phyloP scores from a whole-genome alignment of 306 rosid genomes.

The Lithocarpus polystachyus region DNA sequence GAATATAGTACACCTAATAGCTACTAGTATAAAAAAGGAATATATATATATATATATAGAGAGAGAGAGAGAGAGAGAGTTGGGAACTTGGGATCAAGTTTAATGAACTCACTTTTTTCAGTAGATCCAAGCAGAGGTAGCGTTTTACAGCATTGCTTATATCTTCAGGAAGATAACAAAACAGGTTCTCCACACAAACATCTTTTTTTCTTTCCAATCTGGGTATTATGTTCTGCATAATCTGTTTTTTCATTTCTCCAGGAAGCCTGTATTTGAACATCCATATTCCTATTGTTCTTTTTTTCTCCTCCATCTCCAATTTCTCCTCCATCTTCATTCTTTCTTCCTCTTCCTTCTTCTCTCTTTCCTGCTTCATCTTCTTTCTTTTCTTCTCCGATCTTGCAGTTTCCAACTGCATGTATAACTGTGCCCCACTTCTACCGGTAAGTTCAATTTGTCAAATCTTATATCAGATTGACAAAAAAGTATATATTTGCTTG shows the following conservation, averaged over 20 bases:
- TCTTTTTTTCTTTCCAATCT: constrained; percentile 24
- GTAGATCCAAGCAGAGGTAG: constrained; percentile 79
- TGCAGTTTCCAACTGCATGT: constrained; percentile 75
- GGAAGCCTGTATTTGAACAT: too few species aligned
- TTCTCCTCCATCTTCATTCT: too few species aligned
- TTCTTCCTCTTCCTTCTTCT: too few species aligned
- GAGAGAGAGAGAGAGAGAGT: too few species aligned
- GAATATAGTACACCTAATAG: too few species aligned
- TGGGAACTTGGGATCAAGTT: too few species aligned
- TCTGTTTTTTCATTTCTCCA: too few species aligned
- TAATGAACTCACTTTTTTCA: constrained; percentile 60
- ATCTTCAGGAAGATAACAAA: constrained; percentile 75
- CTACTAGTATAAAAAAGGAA: too few species aligned
- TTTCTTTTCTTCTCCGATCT: constrained; percentile 64
- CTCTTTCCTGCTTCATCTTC: too few species aligned
- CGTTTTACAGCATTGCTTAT: constrained; percentile 82
- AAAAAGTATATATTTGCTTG: background rate
- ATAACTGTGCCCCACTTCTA: constrained; percentile 50
- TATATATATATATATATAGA: too few species aligned
- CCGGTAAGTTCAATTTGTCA: constrained; percentile 18
- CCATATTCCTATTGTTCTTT: constrained; percentile 34
- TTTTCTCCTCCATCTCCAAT: constrained; percentile 83
- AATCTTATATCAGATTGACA: background rate
- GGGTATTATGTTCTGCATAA: too few species aligned
- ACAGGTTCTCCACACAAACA: constrained; percentile 73